Base-by-base conservation (phyloP, 2,329 filamentous ascomycete species). In the Fusarium sp. region DNA sequence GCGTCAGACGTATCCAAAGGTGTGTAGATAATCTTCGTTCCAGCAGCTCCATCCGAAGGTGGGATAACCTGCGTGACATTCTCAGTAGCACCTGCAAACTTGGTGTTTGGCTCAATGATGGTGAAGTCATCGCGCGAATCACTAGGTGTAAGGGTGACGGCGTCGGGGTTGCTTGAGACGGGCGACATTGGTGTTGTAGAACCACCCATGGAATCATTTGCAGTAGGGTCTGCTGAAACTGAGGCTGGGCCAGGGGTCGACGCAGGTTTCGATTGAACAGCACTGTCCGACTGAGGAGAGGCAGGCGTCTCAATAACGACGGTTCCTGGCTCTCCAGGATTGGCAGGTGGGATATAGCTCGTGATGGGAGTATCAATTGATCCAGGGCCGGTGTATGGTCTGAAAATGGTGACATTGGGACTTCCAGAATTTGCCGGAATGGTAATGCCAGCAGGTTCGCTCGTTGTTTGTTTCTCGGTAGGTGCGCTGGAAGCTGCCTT, bases 21-120 rank as follows among this genome's bases (percentile, higher is more conserved):
- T 5, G 67, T 70, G 46, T 56, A 70, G 16, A 70, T 70, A 8
- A 70, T 58, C 16, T 70, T 54, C 5, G 67, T 70, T 27, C 67
- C 67, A 3, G 53, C 54, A 7, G 48, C 53, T 25, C 67, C 63
- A 32, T 63, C 54, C 2, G 62, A 56, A 6, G 67, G 67, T 13
- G 62, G 49, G 13, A 70, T 48, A 15, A 70, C 56, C 16, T 68
- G 53, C 5, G 67, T 70, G 18, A 70, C 25, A 16, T 70, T 70
- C 30, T 65, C 67, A 1, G 67, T 71, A 18, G 60, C 63, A 41
- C 43, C 67, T 7, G 58, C 58, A 32, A 60, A 70, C 32, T 46
- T 63, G 12, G 67, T 70, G 22, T 70, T 70, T 16, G 67, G 67
- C 25, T 68, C 45, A 12, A 70, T 46, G 13, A 70, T 25, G 6